Evolutionary conservation across 2,329 filamentous ascomycete species (phyloP).

Genomic region (Chrysoporthe puriensis): DNA sequence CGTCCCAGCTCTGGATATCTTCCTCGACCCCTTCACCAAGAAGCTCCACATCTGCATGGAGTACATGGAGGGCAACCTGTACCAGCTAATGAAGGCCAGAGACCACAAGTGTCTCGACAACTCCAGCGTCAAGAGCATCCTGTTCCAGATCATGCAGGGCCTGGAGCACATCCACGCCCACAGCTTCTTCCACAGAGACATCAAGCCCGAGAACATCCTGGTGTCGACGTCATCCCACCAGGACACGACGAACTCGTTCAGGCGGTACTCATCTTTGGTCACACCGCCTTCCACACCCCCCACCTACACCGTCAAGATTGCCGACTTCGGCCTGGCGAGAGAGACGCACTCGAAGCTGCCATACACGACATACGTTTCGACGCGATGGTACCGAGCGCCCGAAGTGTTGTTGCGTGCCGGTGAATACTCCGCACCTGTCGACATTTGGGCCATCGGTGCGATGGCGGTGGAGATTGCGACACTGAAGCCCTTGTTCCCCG

Average conservation of each 20-base stretch:
- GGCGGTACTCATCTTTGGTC: constrained; percentile 88
- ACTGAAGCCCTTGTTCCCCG: constrained; percentile 93
- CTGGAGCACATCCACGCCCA: constrained; percentile 97
- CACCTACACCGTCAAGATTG: constrained; percentile 95
- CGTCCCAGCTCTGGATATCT: constrained; percentile 97
- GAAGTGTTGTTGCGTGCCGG: constrained; percentile 92
- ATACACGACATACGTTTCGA: constrained; percentile 98
- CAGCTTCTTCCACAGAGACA: constrained; percentile 97
- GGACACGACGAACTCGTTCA: constrained; percentile 83
- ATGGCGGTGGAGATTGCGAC: constrained; percentile 99
- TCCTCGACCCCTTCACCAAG: constrained; percentile 92
- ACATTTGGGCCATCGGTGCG: constrained; percentile 97
- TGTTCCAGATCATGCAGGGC: constrained; percentile 95
- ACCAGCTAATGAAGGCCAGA: constrained; percentile 97
- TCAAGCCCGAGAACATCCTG: constrained; percentile 98
- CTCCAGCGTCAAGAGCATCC: constrained; percentile 92
- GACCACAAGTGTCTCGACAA: constrained; percentile 94
- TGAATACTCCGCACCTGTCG: constrained; percentile 95
- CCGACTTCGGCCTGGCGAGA: constrained; percentile 95
- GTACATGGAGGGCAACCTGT: constrained; percentile 99
- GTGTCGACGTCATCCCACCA: constrained; percentile 87
- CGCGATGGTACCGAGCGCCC: constrained; percentile 95
- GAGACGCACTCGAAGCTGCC: constrained; percentile 96
- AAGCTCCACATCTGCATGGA: constrained; percentile 99
- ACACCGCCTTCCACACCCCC: constrained; percentile 95